Evolutionary conservation across 2,329 filamentous ascomycete species (phyloP), one percentile per base, ranked within the genome.

Genomic region (Mariannaea sp.): DNA sequence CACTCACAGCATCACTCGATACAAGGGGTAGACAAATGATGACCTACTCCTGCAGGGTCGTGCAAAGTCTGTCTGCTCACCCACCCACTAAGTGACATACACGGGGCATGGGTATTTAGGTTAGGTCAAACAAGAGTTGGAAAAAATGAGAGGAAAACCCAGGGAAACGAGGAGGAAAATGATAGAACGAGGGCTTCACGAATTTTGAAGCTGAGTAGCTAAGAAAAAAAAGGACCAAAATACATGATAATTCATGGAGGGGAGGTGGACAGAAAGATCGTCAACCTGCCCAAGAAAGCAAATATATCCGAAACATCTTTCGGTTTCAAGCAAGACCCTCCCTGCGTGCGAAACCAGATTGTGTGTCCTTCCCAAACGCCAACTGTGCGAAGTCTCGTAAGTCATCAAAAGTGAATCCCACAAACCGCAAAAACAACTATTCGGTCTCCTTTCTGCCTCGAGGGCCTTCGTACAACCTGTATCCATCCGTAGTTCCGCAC

Each of bases 351-450:
- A 65, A n/a, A 57, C 60, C 53, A 64, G 55, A 64, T 63, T 63
- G 54, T 61, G 56, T 65, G 58, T 53, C 60, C 57, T 64, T 62
- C 63, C 63, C 49, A 62, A 66, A 66, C 64, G 64, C 64, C 64
- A 66, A 66, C 61, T 59, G 55, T 65, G 61, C 60, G 63, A 36
- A 64, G 58, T 55, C 58, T 64, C 64, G 60, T 64, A 65, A 66
- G 61, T 66, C 61, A 61, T 66, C 56, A 66, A 65, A 61, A 44
- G 42, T 49, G 46, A 62, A 58, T 54, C 12, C 53, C 48, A 53
- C 55, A 62, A 60, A 53, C 51, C 55, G 59, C 42, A 35, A 26
- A 45, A 50, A 61, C 27, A 14, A 30, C 26, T 30, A 27, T 36
- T 36, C 32, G 41, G 35, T 45, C 26, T 35, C 24, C 19, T 14